Evolutionary conservation across 2,329 filamentous ascomycete genomes (phyloP), one percentile per base, ranked within the genome.

Genomic region (Claviceps fusiformis): DNA sequence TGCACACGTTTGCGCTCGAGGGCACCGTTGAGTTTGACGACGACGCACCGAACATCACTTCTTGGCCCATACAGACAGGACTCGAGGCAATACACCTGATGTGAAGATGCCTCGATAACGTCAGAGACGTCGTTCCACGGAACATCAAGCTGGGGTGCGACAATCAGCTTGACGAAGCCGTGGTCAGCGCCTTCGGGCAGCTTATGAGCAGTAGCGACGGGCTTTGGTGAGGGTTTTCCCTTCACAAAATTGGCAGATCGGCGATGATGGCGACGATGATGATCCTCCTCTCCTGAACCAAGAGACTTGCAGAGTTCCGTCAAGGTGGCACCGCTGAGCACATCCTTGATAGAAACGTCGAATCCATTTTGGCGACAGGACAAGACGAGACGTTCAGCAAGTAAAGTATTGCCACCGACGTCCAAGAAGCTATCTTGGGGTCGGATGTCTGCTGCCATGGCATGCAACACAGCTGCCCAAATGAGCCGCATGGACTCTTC

Each of bases 1-100:
- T 78, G 71, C 1, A 79, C 70, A 57, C 71, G 73, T 46, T 69
- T 67, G 48, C 64, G 60, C 35, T 73, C 67, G 0, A 79, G 60
- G 0, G 69, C 62, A 0, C 75, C 75, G 29, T 68, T 73, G 64
- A 77, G 75, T 39, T 70, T 73, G 56, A 81, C 70, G 1, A 75
- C 63, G 3, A 79, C 66, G 59, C 76, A 77, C 59, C 71, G 68
- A 47, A 79, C 64, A 55, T 76, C 75, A 1, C 71, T 75, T 0
- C 70, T 68, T 0, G 65, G 67, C 17, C 65, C 67, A 7, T 75
- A 69, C 64, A 78, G 71, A 7, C 69, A 72, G 1, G 75, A 65
- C 62, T 80, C 77, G 35, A 80, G 70, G 56, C 68, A 71, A 27
- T 70, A 70, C 2, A 75, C 68, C 62, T 80, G 77, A 1, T 74